Percentiles rank a stretch among this genome's conserved stretches.
phyloP scores from a whole-genome alignment of 345 rosid genomes.

The Microthlaspi erraticum region DNA sequence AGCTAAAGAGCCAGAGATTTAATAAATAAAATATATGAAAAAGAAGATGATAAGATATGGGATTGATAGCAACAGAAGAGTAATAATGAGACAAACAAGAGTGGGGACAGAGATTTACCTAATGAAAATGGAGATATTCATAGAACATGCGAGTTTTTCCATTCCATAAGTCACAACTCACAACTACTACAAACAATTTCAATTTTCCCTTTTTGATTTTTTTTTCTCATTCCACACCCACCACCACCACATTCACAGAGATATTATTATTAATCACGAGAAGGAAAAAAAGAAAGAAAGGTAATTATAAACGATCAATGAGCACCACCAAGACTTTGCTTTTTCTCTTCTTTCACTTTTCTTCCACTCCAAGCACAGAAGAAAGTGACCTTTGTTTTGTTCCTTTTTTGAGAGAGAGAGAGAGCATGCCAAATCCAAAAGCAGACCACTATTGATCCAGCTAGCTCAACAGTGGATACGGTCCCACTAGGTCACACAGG shows the following conservation, averaged over 20 bases:
- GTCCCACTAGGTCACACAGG: constrained; percentile 49
- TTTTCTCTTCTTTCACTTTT: constrained; percentile 37
- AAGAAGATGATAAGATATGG: constrained; percentile 6
- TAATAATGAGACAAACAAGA: constrained; percentile 39
- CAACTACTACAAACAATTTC: constrained; percentile 1
- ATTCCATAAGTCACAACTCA: constrained; percentile 34
- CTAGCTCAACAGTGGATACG: constrained; percentile 36
- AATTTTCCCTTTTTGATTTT: constrained; percentile 7
- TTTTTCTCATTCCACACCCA: constrained; percentile 28
- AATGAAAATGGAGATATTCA: constrained; percentile 21
- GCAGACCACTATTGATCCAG: constrained; percentile 45
- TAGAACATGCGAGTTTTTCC: constrained; percentile 35
- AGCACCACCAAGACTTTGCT: constrained; percentile 41
- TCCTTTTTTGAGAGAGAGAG: neutral
- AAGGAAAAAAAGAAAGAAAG: neutral
- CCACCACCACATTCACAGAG: constrained; percentile 39
- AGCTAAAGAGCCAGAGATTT: constrained; percentile 35
- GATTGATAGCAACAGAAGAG: constrained; percentile 39
- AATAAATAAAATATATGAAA: neutral
- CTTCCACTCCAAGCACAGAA: constrained; percentile 42
- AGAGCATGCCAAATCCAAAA: constrained; percentile 47
- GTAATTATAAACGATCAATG: constrained; percentile 33
- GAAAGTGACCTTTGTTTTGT: constrained; percentile 35
- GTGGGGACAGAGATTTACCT: constrained; percentile 36
- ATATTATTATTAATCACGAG: constrained; percentile 35